phyloP scores from a whole-genome alignment of 805 yeast genomes.

The Candida tammaniensis region DNA sequence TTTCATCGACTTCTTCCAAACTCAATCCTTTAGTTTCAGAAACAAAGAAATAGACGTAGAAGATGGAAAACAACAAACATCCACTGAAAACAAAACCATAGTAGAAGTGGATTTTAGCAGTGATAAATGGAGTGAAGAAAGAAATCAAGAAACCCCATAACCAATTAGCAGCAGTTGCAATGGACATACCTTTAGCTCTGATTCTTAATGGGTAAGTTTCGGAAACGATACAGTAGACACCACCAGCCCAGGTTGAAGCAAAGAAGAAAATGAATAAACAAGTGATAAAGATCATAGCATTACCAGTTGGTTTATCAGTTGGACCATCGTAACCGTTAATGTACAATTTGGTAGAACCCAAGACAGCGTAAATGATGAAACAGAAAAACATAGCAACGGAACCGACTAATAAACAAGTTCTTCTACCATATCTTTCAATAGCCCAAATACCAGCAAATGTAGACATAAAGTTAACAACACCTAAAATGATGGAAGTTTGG shows the following conservation, averaged over 20 bases:
- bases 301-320: constrained; percentile 49
- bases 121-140: constrained; percentile 65
- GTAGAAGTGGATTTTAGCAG: constrained; percentile 56
- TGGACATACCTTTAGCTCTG: constrained; percentile 59
- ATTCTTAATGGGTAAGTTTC: constrained; percentile 68
- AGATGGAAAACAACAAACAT: constrained; percentile 56
- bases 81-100: constrained; percentile 68
- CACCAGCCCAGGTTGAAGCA: constrained; percentile 74
- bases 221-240: constrained; percentile 60
- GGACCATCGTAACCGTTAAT: constrained; percentile 40
- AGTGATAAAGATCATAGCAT: constrained; percentile 60
- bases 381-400: constrained; percentile 50
- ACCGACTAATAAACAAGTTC: constrained; percentile 42
- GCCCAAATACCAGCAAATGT: constrained; percentile 50
- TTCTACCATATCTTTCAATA: constrained; percentile 51
- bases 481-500: constrained; percentile 51
- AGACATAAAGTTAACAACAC: constrained; percentile 53
- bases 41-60: constrained; percentile 70
- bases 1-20: constrained; percentile 76
- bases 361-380: constrained; percentile 56
- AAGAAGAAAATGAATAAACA: constrained; percentile 64
- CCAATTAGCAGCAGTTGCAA: constrained; percentile 67
- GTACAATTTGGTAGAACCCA: constrained; percentile 53
- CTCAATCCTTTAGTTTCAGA: constrained; percentile 80
- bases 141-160: constrained; percentile 60